phyloP scores from a whole-genome alignment of 306 rosid species.

The Begonia masoniana region DNA sequence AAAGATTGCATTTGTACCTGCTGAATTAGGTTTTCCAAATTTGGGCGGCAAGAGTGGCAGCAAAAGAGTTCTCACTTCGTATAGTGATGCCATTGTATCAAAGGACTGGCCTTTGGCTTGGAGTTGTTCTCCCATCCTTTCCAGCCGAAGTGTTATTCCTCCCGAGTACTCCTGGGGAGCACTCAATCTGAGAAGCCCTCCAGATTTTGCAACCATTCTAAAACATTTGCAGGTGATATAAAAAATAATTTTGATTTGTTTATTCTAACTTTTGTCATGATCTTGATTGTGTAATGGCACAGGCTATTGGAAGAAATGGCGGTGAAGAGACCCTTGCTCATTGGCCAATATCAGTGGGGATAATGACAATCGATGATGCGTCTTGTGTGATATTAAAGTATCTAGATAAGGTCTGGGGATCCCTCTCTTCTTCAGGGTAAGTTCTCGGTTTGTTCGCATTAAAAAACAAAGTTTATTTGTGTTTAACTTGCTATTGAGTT shows the following conservation, averaged over 20 bases:
- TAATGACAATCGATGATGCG: constrained; percentile 73
- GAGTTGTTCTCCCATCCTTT: constrained; percentile 88
- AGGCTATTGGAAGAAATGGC: constrained; percentile 76
- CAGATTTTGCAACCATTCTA: constrained; percentile 58
- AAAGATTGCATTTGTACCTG: constrained; percentile 73
- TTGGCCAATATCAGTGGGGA: constrained; percentile 78
- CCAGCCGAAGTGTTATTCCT: constrained; percentile 51
- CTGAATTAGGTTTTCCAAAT: constrained; percentile 83
- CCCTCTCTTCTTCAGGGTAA: constrained; percentile 81
- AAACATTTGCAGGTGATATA: constrained; percentile 71
- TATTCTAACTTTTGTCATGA: constrained; percentile 1
- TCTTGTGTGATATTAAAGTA: constrained; percentile 77
- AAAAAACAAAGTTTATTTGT: neutral
- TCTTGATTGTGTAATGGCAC: constrained; percentile 17
- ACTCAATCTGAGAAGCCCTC: constrained; percentile 80
- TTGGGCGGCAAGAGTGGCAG: constrained; percentile 45
- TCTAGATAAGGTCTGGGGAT: constrained; percentile 71
- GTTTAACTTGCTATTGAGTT: neutral
- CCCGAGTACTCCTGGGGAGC: constrained; percentile 93
- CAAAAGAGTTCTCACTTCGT: constrained; percentile 82
- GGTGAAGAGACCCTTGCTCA: constrained; percentile 97
- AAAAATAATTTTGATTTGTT: neutral
- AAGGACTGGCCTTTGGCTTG: constrained; percentile 96
- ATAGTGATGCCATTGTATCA: constrained; percentile 62
- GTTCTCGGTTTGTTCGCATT: constrained; percentile 3